These are phyloP conservation scores for Phanerochaete carnosa DNA, from an alignment of 768 basidiomycete genomes.

Conservation along the genomic window DNA sequence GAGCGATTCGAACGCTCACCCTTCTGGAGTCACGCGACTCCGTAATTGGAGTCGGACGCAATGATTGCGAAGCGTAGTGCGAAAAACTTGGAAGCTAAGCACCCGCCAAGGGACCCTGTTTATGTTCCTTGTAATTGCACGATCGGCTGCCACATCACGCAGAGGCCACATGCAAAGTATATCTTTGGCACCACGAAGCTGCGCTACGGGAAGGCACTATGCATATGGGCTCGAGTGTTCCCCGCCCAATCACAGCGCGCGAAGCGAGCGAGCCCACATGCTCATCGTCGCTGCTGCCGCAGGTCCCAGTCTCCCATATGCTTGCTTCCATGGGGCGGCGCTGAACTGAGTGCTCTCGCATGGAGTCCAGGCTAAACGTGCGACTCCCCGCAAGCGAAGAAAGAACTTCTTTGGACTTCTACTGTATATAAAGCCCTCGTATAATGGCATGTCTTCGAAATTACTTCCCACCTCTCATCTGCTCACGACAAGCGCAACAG, in stretches of 20 bases:
- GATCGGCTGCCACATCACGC: too few species aligned
- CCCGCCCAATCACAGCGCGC: not conserved
- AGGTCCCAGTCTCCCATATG: not conserved
- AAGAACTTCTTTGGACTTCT: not conserved
- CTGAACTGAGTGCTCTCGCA: not conserved
- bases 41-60: too few species aligned
- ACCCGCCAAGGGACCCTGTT: too few species aligned
- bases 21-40: too few species aligned
- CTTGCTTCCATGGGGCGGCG: not conserved
- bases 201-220: not conserved
- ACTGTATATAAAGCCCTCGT: not conserved
- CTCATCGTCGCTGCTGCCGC: not conserved
- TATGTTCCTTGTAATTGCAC: too few species aligned
- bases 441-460: not conserved
- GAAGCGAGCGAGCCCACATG: not conserved
- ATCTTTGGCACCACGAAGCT: not conserved
- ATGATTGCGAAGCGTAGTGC: too few species aligned
- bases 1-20: not conserved
- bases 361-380: not conserved
- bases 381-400: not conserved
- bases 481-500: not conserved
- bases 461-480: not conserved
- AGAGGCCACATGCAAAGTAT: not conserved
- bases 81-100: too few species aligned
- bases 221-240: not conserved